A percentile compares a stretch with the other conserved stretches of the same genome.
These are phyloP conservation scores for Falciphora oryzae DNA, from an alignment of 2,329 filamentous ascomycete genomes.

Conservation along the genomic window DNA sequence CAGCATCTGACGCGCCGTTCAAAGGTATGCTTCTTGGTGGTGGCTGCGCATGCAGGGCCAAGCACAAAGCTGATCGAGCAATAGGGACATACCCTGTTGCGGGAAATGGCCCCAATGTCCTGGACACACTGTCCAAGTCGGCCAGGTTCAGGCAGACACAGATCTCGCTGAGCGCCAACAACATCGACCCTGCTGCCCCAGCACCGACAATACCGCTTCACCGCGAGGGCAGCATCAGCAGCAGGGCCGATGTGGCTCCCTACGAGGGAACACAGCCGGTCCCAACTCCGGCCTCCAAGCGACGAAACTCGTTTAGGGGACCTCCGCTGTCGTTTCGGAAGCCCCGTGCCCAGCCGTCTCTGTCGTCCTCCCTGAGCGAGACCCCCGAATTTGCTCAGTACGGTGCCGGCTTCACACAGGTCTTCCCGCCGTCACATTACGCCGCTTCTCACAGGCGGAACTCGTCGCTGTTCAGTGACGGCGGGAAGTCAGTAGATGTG, in stretches of 20 bases:
- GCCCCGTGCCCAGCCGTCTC: neutral
- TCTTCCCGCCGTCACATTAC: neutral
- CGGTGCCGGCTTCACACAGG: conserved; percentile 8
- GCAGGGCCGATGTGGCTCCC: neutral
- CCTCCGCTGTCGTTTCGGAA: conserved; percentile 8
- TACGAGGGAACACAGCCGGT: neutral
- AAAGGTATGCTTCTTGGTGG: conserved; percentile 17
- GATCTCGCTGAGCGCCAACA: conserved; percentile 16
- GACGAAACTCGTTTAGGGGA: neutral
- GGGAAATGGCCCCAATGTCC: conserved; percentile 33
- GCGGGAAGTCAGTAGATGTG: conserved; percentile 41
- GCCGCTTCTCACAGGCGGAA: conserved; percentile 20
- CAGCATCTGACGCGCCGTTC: conserved; percentile 16
- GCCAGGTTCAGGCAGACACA: conserved; percentile 22
- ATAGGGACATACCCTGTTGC: conserved; percentile 34
- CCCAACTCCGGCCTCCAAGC: neutral
- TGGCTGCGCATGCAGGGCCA: neutral
- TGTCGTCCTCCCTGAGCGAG: neutral
- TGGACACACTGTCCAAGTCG: conserved; percentile 30
- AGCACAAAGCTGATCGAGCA: conserved; percentile 8
- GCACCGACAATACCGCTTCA: conserved; percentile 26
- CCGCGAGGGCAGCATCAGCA: neutral
- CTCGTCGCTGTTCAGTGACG: conserved; percentile 27
- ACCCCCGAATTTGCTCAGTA: conserved; percentile 9
- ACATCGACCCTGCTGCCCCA: conserved; percentile 20